Conservation (phyloP, 805 yeast species). For the Spathaspora girioi region DNA sequence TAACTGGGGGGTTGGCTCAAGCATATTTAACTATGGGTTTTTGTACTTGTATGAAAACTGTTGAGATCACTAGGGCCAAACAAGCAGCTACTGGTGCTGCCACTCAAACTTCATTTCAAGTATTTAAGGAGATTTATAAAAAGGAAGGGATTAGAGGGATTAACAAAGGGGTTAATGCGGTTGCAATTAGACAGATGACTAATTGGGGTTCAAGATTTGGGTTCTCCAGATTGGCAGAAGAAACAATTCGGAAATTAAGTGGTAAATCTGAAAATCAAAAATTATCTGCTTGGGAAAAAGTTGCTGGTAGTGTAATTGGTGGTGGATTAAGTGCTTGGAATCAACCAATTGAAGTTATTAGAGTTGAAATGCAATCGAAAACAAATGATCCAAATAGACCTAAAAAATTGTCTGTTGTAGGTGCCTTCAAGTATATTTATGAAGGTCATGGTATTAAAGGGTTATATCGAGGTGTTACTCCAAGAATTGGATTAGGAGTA, state of each 20-base stretch:
- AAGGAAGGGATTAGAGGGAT: conserved; percentile 93
- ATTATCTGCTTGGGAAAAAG: conserved; percentile 74
- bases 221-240: conserved; percentile 87
- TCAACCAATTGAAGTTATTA: conserved; percentile 96
- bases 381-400: conserved; percentile 95
- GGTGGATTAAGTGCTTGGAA: conserved; percentile 99
- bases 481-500: conserved; percentile 92
- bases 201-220: conserved; percentile 99
- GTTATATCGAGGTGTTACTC: conserved; percentile 92
- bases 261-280: conserved; percentile 57
- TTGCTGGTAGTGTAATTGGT: conserved; percentile 83
- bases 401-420: conserved; percentile 73
- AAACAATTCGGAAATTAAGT: conserved; percentile 60
- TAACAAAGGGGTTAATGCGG: conserved; percentile 97
- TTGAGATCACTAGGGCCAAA: conserved; percentile 90
- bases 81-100: conserved; percentile 62
- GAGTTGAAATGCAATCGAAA: conserved; percentile 97
- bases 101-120: conserved; percentile 73
- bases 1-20: conserved; percentile 94
- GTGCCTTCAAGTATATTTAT: conserved; percentile 82
- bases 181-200: conserved; percentile 97
- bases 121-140: conserved; percentile 76
- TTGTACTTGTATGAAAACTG: conserved; percentile 99
- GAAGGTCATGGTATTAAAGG: conserved; percentile 81
- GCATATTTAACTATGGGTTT: conserved; percentile 96